A percentile compares a stretch with the other conserved stretches of the same genome.
These are phyloP conservation scores for Begonia peltatifolia DNA, from an alignment of 306 rosid genomes.

Conservation along the genomic window DNA sequence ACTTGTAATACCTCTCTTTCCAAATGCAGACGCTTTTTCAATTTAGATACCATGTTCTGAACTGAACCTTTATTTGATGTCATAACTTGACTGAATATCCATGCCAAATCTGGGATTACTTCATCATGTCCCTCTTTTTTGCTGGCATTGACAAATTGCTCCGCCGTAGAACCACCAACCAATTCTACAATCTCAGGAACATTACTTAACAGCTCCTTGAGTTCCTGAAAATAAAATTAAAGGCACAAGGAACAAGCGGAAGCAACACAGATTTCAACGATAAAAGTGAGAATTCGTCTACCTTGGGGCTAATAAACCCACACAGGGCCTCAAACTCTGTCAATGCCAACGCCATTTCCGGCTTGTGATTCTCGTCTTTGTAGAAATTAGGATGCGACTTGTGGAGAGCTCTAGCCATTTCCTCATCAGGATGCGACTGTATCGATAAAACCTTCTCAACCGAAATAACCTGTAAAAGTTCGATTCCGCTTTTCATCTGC, in stretches of 20 bases:
- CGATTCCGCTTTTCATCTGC: too few relatives aligned
- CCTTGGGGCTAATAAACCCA: constrained; percentile 27
- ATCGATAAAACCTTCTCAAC: constrained; percentile 24
- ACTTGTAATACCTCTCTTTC: constrained; percentile 19
- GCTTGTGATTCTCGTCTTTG: constrained; percentile 28
- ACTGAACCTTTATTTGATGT: constrained; percentile 15
- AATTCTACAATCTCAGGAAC: constrained; percentile 29
- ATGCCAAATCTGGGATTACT: constrained; percentile 15
- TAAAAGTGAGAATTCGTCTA: not conserved
- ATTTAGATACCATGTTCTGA: constrained; percentile 8
- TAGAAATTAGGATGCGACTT: constrained; percentile 19
- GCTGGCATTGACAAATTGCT: constrained; percentile 11
- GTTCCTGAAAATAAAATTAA: constrained; percentile 14
- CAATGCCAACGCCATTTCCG: constrained; percentile 30
- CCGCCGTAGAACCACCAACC: constrained; percentile 14
- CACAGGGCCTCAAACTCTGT: constrained; percentile 31
- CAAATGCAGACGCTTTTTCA: constrained; percentile 21
- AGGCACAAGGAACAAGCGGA: not conserved
- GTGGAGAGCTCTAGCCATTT: constrained; percentile 22
- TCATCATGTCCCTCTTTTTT: constrained; percentile 14
- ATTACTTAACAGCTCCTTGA: constrained; percentile 15
- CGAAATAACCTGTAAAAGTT: constrained; percentile 18
- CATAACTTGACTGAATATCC: constrained; percentile 21
- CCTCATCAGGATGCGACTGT: constrained; percentile 32
- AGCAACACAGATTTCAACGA: not conserved